phyloP scores from a whole-genome alignment of 345 rosid species.

The thale cress (Arabidopsis thaliana) region DNA sequence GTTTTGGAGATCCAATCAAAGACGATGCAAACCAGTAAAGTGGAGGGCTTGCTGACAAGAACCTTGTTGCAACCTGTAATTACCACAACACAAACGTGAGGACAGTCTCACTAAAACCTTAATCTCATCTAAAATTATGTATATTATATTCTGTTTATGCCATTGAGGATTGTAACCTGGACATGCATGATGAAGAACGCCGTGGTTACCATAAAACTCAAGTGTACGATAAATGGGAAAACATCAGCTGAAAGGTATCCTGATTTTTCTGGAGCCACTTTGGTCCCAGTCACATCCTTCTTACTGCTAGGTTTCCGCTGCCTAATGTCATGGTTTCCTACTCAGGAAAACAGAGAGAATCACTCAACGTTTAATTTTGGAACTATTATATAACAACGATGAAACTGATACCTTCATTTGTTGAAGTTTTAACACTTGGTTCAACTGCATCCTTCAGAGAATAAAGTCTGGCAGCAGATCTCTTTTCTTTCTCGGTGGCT shows the following conservation, averaged over 20 bases:
- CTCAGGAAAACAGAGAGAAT: neutral
- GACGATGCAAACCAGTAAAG: constrained; percentile 88
- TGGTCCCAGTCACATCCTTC: constrained; percentile 38
- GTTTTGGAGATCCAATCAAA: constrained; percentile 48
- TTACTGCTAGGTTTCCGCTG: constrained; percentile 55
- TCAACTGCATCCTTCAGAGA: constrained; percentile 36
- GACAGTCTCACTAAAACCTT: constrained; percentile 15
- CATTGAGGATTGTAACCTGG: constrained; percentile 59
- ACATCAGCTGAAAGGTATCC: constrained; percentile 56
- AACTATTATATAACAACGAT: neutral
- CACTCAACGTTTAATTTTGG: neutral
- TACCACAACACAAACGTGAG: constrained; percentile 26
- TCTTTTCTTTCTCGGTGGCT: constrained; percentile 57
- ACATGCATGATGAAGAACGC: constrained; percentile 91
- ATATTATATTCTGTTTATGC: neutral
- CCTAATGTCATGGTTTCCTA: constrained; percentile 58
- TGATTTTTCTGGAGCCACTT: constrained; percentile 35
- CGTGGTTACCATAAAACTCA: constrained; percentile 75
- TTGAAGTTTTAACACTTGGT: constrained; percentile 32
- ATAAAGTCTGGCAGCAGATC: constrained; percentile 43
- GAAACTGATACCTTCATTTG: constrained; percentile 25
- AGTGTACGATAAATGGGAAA: constrained; percentile 72
- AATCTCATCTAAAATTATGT: neutral
- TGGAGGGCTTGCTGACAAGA: constrained; percentile 87
- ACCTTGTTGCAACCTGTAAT: constrained; percentile 84